Conservation (phyloP, 805 yeast species). For the Candida mattraensis region DNA sequence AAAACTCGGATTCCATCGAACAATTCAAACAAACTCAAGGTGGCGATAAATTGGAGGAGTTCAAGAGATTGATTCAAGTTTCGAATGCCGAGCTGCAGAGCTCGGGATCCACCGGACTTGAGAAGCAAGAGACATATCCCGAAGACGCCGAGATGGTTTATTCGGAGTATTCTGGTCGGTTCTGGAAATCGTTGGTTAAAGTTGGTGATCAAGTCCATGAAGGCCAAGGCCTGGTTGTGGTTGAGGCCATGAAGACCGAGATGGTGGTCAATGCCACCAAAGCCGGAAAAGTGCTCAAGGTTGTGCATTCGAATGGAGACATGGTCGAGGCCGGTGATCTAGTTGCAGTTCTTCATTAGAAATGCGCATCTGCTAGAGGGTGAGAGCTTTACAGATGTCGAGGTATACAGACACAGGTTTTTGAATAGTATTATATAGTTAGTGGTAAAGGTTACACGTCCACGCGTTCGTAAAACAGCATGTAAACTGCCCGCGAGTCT, state of each 20-base stretch:
- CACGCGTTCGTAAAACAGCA: conserved; percentile 75
- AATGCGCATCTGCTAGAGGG: conserved; percentile 3
- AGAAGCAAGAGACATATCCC: conserved; percentile 56
- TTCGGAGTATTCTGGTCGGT: conserved; percentile 95
- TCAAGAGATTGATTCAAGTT: conserved; percentile 77
- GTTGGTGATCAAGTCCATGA: conserved; percentile 73
- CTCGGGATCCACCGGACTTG: conserved; percentile 46
- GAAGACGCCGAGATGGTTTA: conserved; percentile 83
- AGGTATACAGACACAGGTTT: not conserved
- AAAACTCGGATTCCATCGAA: conserved; percentile 69
- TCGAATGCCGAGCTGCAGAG: conserved; percentile 72
- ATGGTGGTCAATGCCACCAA: conserved; percentile 79
- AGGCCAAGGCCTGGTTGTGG: conserved; percentile 82
- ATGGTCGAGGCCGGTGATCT: conserved; percentile 97
- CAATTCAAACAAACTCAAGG: conserved; percentile 64
- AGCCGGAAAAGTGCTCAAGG: conserved; percentile 69
- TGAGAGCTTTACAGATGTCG: conserved; percentile 7
- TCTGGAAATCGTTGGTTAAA: conserved; percentile 87
- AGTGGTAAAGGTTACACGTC: conserved; percentile 25
- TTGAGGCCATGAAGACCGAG: conserved; percentile 99
- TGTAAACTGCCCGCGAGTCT: conserved; percentile 77
- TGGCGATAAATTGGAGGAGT: conserved; percentile 83
- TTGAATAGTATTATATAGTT: not conserved
- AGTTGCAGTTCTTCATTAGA: conserved; percentile 64
- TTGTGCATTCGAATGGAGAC: conserved; percentile 83